phyloP scores from a whole-genome alignment of 1,284 basidiomycete genomes.

The Heterobasidion parviporum region DNA sequence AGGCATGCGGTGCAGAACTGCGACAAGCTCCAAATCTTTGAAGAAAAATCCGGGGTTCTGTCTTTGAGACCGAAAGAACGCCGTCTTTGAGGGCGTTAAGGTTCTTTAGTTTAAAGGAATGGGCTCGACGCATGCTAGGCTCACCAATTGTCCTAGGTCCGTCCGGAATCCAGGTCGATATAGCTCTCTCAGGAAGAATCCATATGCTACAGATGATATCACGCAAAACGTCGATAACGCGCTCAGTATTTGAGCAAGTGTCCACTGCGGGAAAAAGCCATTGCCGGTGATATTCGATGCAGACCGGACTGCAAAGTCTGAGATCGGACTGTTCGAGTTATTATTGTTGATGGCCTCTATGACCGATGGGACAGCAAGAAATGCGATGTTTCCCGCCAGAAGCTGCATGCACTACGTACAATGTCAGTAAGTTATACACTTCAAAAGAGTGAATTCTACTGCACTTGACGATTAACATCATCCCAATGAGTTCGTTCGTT shows the following conservation, averaged over 20 bases:
- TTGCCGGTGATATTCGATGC: neutral
- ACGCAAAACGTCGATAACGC: neutral
- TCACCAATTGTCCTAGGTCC: neutral
- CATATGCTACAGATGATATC: neutral
- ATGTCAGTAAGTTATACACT: neutral
- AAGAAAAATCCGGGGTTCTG: neutral
- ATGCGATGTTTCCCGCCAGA: neutral
- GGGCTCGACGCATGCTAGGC: neutral
- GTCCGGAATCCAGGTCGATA: neutral
- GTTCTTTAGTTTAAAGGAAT: neutral
- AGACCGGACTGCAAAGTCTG: no score
- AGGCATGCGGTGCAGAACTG: neutral
- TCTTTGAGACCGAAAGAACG: neutral
- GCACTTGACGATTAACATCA: neutral
- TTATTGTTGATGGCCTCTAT: constrained; percentile 3
- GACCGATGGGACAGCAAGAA: constrained; percentile 1
- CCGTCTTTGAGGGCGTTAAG: neutral
- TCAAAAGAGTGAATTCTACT: neutral
- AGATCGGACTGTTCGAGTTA: neutral
- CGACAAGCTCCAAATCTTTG: neutral
- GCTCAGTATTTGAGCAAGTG: neutral
- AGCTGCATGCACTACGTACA: neutral
- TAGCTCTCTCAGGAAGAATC: neutral
- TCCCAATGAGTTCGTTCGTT: neutral
- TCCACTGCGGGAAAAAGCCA: neutral